Base-by-base conservation (phyloP, 441 rosid species). In the Dalechampia spathulata region DNA sequence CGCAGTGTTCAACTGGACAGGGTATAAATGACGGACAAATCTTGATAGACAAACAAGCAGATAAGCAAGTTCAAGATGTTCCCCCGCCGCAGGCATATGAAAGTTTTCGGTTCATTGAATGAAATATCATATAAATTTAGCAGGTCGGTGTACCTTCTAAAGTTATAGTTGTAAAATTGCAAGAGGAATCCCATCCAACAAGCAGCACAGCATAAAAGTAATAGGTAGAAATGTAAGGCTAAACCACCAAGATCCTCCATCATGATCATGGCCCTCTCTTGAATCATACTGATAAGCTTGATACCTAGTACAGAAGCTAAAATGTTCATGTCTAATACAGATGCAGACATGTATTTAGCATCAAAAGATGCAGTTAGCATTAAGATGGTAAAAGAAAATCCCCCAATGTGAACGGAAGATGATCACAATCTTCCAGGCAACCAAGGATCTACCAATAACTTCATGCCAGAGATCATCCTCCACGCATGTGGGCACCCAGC, bases 401-500 rank as follows among this genome's bases (percentile, higher is more conserved):
- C 3, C 4, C 2, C 39, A 46, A 20, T 4, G 8, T 22, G 26
- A 28, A 42, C 3, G 5, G 25, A 36, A 47, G n/a, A 19, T 22
- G 8, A 34, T 34, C 12, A 17, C 19, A 32, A 7, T 37, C 13
- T 39, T 25, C 5, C 61, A 34, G 54, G 52, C 52, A 42, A 49
- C 6, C 25, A 47, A 51, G 41, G 34, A 57, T 1, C 25, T 60
- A 44, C 11, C 23, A 23, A 44, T 38, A 23, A 52, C 30, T 25
- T 41, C 6, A 13, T 13, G 6, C 27, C 39, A 7, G 6, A 12
- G 28, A 53, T 79, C 78, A 89, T 48, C 97, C 99, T 61, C 83
- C 99, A 4, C 89, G 96, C 99, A 89, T 79, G 64, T 93, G 99
- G 2, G 94, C 99, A 54, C 99, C 95, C 2, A 89, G 95, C 71